Evolutionary conservation across 164 flowering plant species (phyloP).

Genomic region (Buxus sempervirens): DNA sequence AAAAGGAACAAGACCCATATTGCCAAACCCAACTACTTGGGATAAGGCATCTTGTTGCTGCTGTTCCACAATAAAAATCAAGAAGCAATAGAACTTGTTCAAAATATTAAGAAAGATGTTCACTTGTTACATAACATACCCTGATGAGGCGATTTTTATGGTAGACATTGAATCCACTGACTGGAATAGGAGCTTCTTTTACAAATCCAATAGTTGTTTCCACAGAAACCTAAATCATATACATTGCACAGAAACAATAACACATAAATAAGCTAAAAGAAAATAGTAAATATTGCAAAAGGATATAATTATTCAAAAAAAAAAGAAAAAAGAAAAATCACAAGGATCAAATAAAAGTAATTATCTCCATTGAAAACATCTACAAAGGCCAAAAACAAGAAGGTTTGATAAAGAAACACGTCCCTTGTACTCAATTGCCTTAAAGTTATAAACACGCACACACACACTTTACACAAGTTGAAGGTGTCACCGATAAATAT

Average conservation of each 20-base stretch:
- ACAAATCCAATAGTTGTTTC: constrained; percentile 73
- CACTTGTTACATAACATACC: constrained; percentile 36
- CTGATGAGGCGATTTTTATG: constrained; percentile 92
- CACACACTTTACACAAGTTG: too few species aligned
- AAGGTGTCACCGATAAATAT: too few species aligned
- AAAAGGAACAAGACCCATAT: too few species aligned
- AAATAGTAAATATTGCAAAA: not conserved
- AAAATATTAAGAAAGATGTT: not conserved
- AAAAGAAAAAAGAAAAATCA: too few species aligned
- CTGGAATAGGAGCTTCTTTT: constrained; percentile 71
- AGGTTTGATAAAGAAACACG: not conserved
- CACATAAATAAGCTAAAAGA: not conserved
- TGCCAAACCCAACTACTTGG: too few species aligned
- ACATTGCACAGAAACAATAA: not conserved
- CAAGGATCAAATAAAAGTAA: too few species aligned
- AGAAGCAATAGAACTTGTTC: too few species aligned
- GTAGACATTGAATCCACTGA: constrained; percentile 77
- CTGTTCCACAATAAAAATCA: too few species aligned
- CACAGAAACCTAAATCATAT: constrained; percentile 45
- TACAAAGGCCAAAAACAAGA: too few species aligned
- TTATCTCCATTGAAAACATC: not conserved
- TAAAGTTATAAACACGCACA: too few species aligned
- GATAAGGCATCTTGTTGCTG: too few species aligned
- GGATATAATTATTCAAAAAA: not conserved
- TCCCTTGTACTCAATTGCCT: too few species aligned